Base-by-base conservation (phyloP, 139 green algal species). In the Edaphochlamys debaryana region DNA sequence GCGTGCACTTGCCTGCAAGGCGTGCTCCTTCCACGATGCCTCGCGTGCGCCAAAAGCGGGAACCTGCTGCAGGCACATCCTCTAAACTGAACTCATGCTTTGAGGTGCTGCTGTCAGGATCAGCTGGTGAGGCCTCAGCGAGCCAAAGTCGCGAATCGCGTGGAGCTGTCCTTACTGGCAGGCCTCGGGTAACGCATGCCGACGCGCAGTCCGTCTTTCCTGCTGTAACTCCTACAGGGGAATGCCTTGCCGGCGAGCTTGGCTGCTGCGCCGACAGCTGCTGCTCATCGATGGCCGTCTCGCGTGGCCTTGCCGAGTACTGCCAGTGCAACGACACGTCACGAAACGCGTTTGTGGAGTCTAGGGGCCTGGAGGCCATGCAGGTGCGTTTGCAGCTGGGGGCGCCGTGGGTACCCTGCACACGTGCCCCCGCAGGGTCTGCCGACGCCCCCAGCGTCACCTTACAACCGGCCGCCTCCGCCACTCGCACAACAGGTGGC, bases 231-330 rank as follows among this genome's bases (percentile, higher is more conserved):
- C 45, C 0, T 22, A 0, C 63, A 73, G 76, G 76, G 22, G 76
- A 82, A 23, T 82, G 76, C 64, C 32, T 73, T 4, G 76, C 62
- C 7, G 76, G 76, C 23, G 76, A 82, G 76, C 63, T 82, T 30
- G 76, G 63, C 41, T 82, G 76, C 76, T 82, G 76, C 63, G 42
- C 22, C 42, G 76, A 82, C 34, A 66, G 42, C 76, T 82, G 76
- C 60, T 82, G 76, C 76, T 73, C 62, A 8, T 66, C 76, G 3
- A 42, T 45, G 22, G 42, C 52, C 8, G 42, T 82, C 1, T 82
- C 76, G 2, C 62, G 62, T 0, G 60, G 62, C 3, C 76, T 82
- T 22, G 42, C 63, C 42, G 76, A 82, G 76, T 82, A 82, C 27
- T 82, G 62, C 63, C 63, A 82, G 76, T 42, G 73, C 64, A 66